Evolutionary conservation across 2,329 filamentous ascomycete species (phyloP), one percentile per base, ranked within the genome.

Genomic region (Alternaria triticina): DNA sequence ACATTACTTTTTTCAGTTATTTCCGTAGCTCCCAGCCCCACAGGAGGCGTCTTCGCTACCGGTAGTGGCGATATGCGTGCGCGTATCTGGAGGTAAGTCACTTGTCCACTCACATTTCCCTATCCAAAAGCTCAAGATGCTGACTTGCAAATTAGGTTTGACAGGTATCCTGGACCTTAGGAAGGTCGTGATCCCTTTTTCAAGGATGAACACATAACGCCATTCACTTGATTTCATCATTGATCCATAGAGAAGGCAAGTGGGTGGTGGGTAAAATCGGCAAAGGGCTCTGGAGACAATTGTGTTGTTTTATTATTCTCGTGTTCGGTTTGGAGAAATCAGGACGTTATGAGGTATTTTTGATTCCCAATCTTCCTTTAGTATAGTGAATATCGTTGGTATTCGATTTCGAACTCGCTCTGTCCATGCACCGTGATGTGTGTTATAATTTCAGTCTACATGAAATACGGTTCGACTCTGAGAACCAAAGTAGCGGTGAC

Each of bases 11-110:
- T 45, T 63, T 57, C 70, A 89, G 96, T 99, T 73, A 98, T 98
- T 74, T 97, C 94, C 3, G 96, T 99, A 56, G 95, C 96, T 1
- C 96, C 96, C 22, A 97, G 94, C 81, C 96, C 96, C 15, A 90
- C 88, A 40, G 94, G 94, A 62, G 89, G 90, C 68, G 90, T 93
- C 77, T 99, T 99, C 78, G 96, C 96, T 44, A 99, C 96, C 6
- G 96, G 96, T 66, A 97, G 94, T 71, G 96, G 96, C 74, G 96
- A 99, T 79, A 97, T 97, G 93, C 91, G 95, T 79, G 96, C 96
- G 58, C 90, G 96, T 76, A 98, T 99, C 83, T 99, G 96, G 96
- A 94, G 91, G 74, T 97, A 54, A 47, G 58, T 44, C 28, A 36
- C 46, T 40, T 45, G 5, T 45, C 10, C 17, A 45, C 5, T 12